Conservation (phyloP, 139 green algal species). For the Chlamydomonas sp. region DNA sequence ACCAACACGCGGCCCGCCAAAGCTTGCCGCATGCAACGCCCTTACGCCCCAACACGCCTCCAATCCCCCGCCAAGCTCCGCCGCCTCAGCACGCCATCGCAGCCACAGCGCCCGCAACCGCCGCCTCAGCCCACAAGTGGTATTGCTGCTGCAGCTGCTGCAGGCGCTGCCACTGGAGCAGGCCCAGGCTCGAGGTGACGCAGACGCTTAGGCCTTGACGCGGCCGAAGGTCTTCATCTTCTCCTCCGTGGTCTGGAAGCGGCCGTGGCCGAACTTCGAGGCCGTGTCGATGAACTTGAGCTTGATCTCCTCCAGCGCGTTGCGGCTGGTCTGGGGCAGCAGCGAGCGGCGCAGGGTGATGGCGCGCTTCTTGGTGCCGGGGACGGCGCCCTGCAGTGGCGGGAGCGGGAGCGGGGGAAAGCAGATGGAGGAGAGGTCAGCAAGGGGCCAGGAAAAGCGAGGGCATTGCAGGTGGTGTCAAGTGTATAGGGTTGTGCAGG, state of each 20-base stretch:
- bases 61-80: too few species aligned
- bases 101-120: too few species aligned
- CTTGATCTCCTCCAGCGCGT: constrained; percentile 95
- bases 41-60: too few species aligned
- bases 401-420: neutral
- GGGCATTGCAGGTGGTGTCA: neutral
- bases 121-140: too few species aligned
- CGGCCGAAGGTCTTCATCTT: constrained; percentile 77
- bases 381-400: constrained; percentile 69
- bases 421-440: neutral
- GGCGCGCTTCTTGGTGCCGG: constrained; percentile 95
- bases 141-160: too few species aligned
- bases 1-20: too few species aligned
- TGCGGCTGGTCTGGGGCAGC: constrained; percentile 91
- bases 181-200: neutral
- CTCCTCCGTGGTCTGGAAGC: constrained; percentile 99
- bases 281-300: constrained; percentile 98
- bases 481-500: neutral
- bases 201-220: constrained; percentile 48
- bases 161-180: too few species aligned
- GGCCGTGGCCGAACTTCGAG: constrained; percentile 99
- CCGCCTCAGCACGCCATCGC: too few species aligned
- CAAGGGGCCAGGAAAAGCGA: neutral
- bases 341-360: constrained; percentile 96
- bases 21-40: too few species aligned